Percentiles rank a stretch among this genome's conserved stretches.
phyloP scores from a whole-genome alignment of 2,329 filamentous ascomycete genomes.

The Penicillium frequentans region DNA sequence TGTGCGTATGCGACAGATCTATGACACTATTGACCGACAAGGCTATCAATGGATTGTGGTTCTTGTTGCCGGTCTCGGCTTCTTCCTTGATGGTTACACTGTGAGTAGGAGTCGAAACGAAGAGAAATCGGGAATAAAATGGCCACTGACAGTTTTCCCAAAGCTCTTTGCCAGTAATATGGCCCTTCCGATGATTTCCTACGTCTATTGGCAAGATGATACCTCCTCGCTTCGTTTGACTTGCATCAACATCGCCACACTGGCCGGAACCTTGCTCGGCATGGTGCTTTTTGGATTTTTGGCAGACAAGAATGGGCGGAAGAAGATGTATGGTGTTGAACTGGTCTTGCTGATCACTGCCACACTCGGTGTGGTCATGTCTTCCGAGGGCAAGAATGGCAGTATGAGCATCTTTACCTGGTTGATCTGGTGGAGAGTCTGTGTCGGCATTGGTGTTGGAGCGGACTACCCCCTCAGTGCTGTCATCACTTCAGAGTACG shows the following conservation, averaged over 20 bases:
- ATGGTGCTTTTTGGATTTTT: slow-evolving; percentile 50
- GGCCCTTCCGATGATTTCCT: slow-evolving; percentile 50
- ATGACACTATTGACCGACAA: slow-evolving; percentile 46
- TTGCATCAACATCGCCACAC: slow-evolving; percentile 48
- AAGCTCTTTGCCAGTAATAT: slow-evolving; percentile 53
- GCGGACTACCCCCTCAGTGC: slow-evolving; percentile 68
- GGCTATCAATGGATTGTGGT: slow-evolving; percentile 46
- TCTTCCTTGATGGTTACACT: slow-evolving; percentile 51
- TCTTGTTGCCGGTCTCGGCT: slow-evolving; percentile 50
- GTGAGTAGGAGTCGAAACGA: slow-evolving; percentile 18
- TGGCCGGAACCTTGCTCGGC: slow-evolving; percentile 49
- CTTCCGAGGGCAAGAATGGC: slow-evolving; percentile 42
- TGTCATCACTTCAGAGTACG: slow-evolving; percentile 67
- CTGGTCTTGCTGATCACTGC: slow-evolving; percentile 49
- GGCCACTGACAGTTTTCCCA: background rate
- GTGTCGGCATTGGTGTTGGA: slow-evolving; percentile 59
- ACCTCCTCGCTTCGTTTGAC: slow-evolving; percentile 35
- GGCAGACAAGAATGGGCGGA: slow-evolving; percentile 50
- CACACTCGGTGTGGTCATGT: slow-evolving; percentile 49
- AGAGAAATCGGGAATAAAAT: background rate
- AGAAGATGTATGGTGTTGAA: slow-evolving; percentile 54
- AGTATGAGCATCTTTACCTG: slow-evolving; percentile 48
- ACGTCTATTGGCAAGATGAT: slow-evolving; percentile 49
- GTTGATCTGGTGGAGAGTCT: slow-evolving; percentile 50
- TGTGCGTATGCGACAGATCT: slow-evolving; percentile 46